Base-by-base conservation (phyloP, 2,329 filamentous ascomycete species). In the Ophiostoma ips region DNA sequence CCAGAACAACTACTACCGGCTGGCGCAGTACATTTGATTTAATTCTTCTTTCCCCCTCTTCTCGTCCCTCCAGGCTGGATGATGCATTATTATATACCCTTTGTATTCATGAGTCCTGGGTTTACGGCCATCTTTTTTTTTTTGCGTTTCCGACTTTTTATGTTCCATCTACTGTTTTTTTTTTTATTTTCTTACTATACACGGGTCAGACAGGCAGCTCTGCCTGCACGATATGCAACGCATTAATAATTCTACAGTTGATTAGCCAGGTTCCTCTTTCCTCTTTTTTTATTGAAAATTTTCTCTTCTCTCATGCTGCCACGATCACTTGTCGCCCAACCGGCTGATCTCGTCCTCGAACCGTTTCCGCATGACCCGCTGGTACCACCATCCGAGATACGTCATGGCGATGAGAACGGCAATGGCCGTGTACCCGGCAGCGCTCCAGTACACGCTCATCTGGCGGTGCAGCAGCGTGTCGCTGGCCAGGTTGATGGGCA, bases 381-480 rank as follows among this genome's bases (percentile, higher is more conserved):
- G 46, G 28, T 48, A 48, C 46, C 46, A 48, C 46, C 46, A 48
- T 3, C 46, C 46, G 9, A 48, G 46, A 38, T 48, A 48, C 5
- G 46, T 48, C 34, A 48, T 38, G 13, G 46, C 16, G 35, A 48
- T 40, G 18, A 48, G 24, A 15, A 48, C 30, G 5, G 21, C 46
- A 31, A 48, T 48, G 15, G 46, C 46, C 24, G 28, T 15, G 46
- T 48, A 48, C 15, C 46, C 46, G 7, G 34, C 24, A 10, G 34
- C 24, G 13, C 46, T 48, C 46, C 46, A 48, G 46, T 38, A 48
- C 4, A 31, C 10, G 35, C 46, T 48, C 46, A 48, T 48, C 46
- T 48, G 35, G 12, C 46, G 46, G 13, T 48, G 46, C 35, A 48
- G 24, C 18, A 31, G 15, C 6, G 46, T 48, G 15, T 48, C 46